These are phyloP conservation scores for Emmonsiellopsis sp. DNA, from an alignment of 2,329 filamentous ascomycete genomes.

Conservation along the genomic window DNA sequence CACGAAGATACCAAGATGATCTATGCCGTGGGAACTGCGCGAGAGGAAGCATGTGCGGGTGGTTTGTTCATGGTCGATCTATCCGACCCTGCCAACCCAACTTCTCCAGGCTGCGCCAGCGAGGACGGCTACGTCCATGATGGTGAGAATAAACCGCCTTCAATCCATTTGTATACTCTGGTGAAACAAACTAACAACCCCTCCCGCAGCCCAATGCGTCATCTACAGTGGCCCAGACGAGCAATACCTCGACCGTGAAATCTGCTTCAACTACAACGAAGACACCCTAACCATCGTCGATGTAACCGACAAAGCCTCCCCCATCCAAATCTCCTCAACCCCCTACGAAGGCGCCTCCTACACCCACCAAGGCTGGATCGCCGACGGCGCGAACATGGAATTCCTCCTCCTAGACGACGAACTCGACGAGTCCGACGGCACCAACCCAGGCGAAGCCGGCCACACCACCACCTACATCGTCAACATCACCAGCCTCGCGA, in stretches of 20 bases:
- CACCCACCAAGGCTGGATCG: constrained; percentile 50
- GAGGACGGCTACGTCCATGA: constrained; percentile 54
- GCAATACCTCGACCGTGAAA: constrained; percentile 41
- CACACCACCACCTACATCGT: constrained; percentile 45
- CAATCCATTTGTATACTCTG: neutral
- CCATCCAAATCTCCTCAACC: constrained; percentile 44
- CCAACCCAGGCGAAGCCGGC: constrained; percentile 34
- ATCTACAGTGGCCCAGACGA: constrained; percentile 46
- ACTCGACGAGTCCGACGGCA: constrained; percentile 39
- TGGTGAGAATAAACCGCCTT: constrained; percentile 17
- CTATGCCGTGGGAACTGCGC: constrained; percentile 40
- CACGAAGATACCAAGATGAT: constrained; percentile 44
- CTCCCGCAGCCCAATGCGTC: constrained; percentile 43
- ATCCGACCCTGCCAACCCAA: constrained; percentile 44
- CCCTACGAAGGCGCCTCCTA: constrained; percentile 50
- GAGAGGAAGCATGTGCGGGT: constrained; percentile 39
- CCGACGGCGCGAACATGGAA: constrained; percentile 37
- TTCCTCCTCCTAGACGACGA: constrained; percentile 48
- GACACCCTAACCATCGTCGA: constrained; percentile 18
- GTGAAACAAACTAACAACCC: neutral
- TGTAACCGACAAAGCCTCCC: constrained; percentile 11
- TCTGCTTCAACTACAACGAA: constrained; percentile 50
- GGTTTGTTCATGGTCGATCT: constrained; percentile 54
- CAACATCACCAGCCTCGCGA: constrained; percentile 38
- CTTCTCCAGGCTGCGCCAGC: constrained; percentile 45